Evolutionary conservation across 768 basidiomycete species (phyloP).

Genomic region (Cubamyces lactineus): DNA sequence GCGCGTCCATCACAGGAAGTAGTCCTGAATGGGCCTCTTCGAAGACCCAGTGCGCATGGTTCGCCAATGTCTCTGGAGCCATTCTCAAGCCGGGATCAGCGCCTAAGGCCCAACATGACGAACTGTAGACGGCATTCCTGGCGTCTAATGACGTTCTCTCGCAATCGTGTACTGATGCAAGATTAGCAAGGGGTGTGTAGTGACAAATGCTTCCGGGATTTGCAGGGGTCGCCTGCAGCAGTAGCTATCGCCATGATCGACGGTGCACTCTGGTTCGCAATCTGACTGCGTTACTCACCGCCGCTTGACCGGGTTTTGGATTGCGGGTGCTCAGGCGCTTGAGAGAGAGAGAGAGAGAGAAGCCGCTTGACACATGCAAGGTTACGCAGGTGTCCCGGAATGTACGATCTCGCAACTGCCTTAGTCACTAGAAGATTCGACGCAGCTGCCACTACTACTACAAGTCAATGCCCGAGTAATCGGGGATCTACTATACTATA

Average conservation of each 20-base stretch:
- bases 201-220: too few relatives aligned
- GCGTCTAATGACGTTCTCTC: neutral
- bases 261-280: too few relatives aligned
- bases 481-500: neutral
- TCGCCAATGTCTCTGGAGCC: constrained; percentile 57
- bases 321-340: neutral
- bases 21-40: constrained; percentile 63
- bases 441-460: neutral
- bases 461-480: neutral
- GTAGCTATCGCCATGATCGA: too few relatives aligned
- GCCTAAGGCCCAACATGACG: neutral
- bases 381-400: neutral
- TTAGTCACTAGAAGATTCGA: constrained; percentile 1
- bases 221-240: too few relatives aligned
- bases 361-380: neutral
- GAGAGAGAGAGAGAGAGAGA: too few relatives aligned
- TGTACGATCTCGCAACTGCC: neutral
- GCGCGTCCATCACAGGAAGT: constrained; percentile 56
- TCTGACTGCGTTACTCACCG: too few relatives aligned
- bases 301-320: too few relatives aligned
- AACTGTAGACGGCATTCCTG: constrained; percentile 2
- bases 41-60: constrained; percentile 61
- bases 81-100: constrained; percentile 28
- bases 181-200: too few relatives aligned
- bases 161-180: too few relatives aligned